phyloP scores from a whole-genome alignment of 192 early-diverging fungal species.

The Allomyces macrogynus region DNA sequence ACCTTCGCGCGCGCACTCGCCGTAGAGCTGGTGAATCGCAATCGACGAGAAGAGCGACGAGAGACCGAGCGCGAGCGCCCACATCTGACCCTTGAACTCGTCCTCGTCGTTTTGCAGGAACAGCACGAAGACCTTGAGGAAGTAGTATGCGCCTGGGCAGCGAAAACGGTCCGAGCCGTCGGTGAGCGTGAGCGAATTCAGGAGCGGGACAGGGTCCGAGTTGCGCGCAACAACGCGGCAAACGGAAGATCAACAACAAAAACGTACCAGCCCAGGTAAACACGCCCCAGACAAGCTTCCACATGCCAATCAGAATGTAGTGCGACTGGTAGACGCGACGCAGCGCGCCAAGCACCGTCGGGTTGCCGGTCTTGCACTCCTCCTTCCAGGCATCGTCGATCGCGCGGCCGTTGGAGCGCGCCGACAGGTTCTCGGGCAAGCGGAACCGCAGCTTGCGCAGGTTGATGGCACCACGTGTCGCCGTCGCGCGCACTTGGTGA shows the following conservation, averaged over 20 bases:
- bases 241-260: slow-evolving; percentile 13
- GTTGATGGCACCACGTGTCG: not conserved
- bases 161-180: too few species aligned
- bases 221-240: too few species aligned
- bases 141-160: slow-evolving; percentile 28
- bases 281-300: slow-evolving; percentile 36
- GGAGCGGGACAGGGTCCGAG: too few species aligned
- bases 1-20: slow-evolving; percentile 17
- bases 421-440: not conserved
- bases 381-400: not conserved
- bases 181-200: too few species aligned
- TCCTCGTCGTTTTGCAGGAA: slow-evolving; percentile 16
- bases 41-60: slow-evolving; percentile 12
- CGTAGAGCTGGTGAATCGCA: slow-evolving; percentile 19
- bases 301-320: slow-evolving; percentile 32
- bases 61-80: slow-evolving; percentile 16
- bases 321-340: slow-evolving; percentile 28
- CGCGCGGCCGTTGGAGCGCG: not conserved
- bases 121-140: slow-evolving; percentile 22
- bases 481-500: not conserved
- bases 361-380: not conserved
- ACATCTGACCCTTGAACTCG: slow-evolving; percentile 1
- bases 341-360: slow-evolving; percentile 15
- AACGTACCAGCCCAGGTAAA: slow-evolving; percentile 41
- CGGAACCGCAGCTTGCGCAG: not conserved